These are phyloP conservation scores for Corylus heterophylla DNA, from an alignment of 306 rosid genomes.

Conservation along the genomic window DNA sequence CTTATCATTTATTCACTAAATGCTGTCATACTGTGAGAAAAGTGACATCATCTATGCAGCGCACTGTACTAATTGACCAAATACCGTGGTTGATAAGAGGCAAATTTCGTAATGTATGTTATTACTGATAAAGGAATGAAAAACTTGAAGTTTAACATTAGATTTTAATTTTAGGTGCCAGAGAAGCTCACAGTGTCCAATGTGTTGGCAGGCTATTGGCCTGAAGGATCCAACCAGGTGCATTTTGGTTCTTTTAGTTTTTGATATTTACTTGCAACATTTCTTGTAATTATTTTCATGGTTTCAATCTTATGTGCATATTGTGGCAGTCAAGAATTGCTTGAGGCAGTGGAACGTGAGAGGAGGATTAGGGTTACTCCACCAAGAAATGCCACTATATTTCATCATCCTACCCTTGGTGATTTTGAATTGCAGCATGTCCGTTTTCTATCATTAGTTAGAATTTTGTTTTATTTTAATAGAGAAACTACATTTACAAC, in stretches of 20 bases:
- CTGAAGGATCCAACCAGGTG: slow-evolving; percentile 88
- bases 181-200: slow-evolving; percentile 93
- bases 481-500: too few relatives aligned
- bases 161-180: slow-evolving; percentile 70
- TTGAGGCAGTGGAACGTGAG: slow-evolving; percentile 79
- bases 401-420: slow-evolving; percentile 66
- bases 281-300: slow-evolving; percentile 7
- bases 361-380: slow-evolving; percentile 55
- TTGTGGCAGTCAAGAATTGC: slow-evolving; percentile 80
- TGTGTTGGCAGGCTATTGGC: slow-evolving; percentile 89
- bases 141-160: slow-evolving; percentile 4
- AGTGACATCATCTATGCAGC: neutral
- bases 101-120: neutral
- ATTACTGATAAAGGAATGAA: slow-evolving; percentile 10
- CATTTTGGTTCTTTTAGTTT: slow-evolving; percentile 13
- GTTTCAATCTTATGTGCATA: slow-evolving; percentile 17
- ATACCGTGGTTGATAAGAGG: neutral
- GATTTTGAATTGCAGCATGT: slow-evolving; percentile 72
- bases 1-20: neutral
- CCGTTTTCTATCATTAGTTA: slow-evolving; percentile 30
- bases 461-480: slow-evolving; percentile 19
- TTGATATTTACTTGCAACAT: slow-evolving; percentile 5
- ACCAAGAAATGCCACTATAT: slow-evolving; percentile 63
- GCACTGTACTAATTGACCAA: too few relatives aligned
- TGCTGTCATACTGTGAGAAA: neutral